phyloP scores from a whole-genome alignment of 768 basidiomycete species.

The Antrodiella citrinella region DNA sequence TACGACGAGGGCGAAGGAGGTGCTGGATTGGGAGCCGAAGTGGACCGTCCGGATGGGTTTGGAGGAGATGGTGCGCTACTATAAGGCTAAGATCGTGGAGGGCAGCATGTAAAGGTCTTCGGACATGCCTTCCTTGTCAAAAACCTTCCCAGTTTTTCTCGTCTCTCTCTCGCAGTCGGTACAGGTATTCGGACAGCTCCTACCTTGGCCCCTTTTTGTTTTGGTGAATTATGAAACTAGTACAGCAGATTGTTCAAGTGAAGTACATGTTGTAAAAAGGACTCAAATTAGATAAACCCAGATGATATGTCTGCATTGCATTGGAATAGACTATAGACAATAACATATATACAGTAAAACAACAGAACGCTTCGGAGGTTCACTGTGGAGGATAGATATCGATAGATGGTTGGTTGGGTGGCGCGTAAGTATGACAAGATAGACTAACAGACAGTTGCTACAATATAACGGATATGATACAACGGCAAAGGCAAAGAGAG shows the following conservation, averaged over 20 bases:
- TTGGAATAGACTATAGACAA: neutral
- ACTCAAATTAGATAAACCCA: no score
- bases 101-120: conserved; percentile 50
- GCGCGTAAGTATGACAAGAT: no score
- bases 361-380: neutral
- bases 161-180: no score
- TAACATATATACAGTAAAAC: neutral
- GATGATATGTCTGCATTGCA: no score
- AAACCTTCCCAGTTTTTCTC: no score
- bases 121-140: no score
- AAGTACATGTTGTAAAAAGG: no score
- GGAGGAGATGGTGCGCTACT: conserved; percentile 92
- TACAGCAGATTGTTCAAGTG: no score
- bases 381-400: neutral
- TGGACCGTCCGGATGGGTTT: conserved; percentile 92
- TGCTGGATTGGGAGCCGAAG: conserved; percentile 82
- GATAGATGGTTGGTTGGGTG: no score
- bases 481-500: neutral
- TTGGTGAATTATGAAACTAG: no score
- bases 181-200: no score
- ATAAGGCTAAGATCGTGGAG: conserved; percentile 83
- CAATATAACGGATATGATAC: neutral
- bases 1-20: conserved; percentile 80
- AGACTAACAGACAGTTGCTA: neutral
- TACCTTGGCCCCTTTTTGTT: no score